phyloP scores from a whole-genome alignment of 1,284 basidiomycete species.

The Sanghuangporus weigelae region DNA sequence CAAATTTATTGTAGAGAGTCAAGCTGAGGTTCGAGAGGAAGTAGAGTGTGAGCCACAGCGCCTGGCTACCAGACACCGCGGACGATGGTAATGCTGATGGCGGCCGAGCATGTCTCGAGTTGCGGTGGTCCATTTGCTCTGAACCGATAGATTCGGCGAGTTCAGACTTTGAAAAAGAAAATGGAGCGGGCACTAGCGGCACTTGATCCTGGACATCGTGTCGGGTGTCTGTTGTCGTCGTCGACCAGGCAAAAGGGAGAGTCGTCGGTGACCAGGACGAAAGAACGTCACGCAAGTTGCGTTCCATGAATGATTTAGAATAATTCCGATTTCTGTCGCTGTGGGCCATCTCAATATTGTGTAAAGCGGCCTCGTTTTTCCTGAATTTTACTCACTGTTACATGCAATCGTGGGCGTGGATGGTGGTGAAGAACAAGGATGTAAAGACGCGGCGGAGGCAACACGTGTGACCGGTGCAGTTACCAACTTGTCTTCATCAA shows the following conservation, averaged over 20 bases:
- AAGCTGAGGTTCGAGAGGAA: conserved; percentile 86
- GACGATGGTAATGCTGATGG: not conserved
- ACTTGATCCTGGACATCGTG: conserved; percentile 3
- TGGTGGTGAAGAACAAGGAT: not conserved
- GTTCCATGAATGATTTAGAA: not conserved
- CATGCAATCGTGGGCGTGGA: not conserved
- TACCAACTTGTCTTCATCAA: not conserved
- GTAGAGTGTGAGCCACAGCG: conserved; percentile 70
- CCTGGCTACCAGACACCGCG: not conserved
- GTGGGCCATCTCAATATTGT: not conserved
- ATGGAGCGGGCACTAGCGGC: not conserved
- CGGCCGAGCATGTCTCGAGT: not conserved
- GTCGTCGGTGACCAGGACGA: not conserved
- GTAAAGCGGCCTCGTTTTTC: not conserved
- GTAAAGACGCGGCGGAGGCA: not conserved
- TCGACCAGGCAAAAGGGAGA: not conserved
- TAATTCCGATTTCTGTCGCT: not conserved
- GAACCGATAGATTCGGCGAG: not conserved
- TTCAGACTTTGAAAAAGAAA: not conserved
- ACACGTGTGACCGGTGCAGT: not conserved
- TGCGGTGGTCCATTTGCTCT: not conserved
- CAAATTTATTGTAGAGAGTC: conserved; percentile 89
- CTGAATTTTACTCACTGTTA: not conserved
- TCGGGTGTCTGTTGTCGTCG: not conserved
- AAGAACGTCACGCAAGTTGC: conserved; percentile 7